Conservation (phyloP, 371 early-diverging fungal genomes). For the Encephalitozoon romaleae region DNA sequence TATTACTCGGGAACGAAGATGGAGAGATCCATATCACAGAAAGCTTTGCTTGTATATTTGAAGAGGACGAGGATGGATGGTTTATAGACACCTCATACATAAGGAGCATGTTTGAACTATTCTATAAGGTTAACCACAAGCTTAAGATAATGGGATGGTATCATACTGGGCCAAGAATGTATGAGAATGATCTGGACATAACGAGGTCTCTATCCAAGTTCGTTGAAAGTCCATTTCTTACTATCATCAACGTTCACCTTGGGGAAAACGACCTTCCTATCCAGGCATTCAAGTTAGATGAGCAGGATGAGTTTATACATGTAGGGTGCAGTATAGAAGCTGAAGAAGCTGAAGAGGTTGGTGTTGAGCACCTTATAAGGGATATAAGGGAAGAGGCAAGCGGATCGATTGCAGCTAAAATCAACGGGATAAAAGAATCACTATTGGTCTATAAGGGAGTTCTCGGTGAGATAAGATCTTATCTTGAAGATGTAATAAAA, state of each 20-base stretch:
- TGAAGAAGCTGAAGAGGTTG: slow-evolving; percentile 98
- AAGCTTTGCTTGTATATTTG: slow-evolving; percentile 95
- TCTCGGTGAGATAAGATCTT: slow-evolving; percentile 46
- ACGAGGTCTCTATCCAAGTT: slow-evolving; percentile 87
- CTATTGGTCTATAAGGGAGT: slow-evolving; percentile 34
- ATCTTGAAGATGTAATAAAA: slow-evolving; percentile 36
- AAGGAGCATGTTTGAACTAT: slow-evolving; percentile 96
- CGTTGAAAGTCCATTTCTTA: slow-evolving; percentile 70
- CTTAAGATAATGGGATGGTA: slow-evolving; percentile 98
- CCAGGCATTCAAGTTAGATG: slow-evolving; percentile 71
- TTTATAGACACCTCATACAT: slow-evolving; percentile 97
- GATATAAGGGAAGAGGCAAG: slow-evolving; percentile 66
- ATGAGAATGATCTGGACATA: slow-evolving; percentile 89
- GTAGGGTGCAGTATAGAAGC: slow-evolving; percentile 85
- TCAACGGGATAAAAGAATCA: slow-evolving; percentile 44
- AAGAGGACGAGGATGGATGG: slow-evolving; percentile 84
- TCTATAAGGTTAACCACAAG: slow-evolving; percentile 93
- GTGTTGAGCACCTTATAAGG: slow-evolving; percentile 93
- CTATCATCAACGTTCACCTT: slow-evolving; percentile 57
- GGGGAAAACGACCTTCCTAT: slow-evolving; percentile 48
- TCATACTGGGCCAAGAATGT: slow-evolving; percentile 92
- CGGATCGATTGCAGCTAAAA: slow-evolving; percentile 43
- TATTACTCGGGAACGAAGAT: slow-evolving; percentile 82
- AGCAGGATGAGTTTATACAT: slow-evolving; percentile 79
- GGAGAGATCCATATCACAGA: slow-evolving; percentile 81